Base-by-base conservation (phyloP, 2,329 filamentous ascomycete genomes). In the Ophiostoma ulmi region DNA sequence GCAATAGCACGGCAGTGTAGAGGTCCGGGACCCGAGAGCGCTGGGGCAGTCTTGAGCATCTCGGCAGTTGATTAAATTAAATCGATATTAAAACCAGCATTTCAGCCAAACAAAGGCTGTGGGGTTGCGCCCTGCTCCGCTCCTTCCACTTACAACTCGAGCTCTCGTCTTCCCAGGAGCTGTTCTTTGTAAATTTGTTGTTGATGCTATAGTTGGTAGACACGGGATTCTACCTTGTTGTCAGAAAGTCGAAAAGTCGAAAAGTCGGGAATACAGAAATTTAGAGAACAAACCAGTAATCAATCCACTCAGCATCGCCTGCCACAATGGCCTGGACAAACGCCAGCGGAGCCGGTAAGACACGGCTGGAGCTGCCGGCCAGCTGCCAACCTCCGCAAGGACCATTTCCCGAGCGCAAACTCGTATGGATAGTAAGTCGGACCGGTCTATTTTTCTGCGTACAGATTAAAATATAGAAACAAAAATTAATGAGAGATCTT, bases 341-440 rank as follows among this genome's bases (percentile, higher is more conserved):
- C 17, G 44, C 44, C 17, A n/a, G 44, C 52, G 52, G 52, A 58
- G n/a, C 52, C n/a, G 52, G 65, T 10, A 35, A 48, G 41, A 39
- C 38, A 44, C 22, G 63, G 31, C 44, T 20, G 63, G 52, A 48
- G 75, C 86, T 98, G 3, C 94, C 94, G 0, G 83, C 90, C 44
- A 96, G 92, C 75, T 97, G 93, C 78, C 92, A 97, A 75, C 94
- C 94, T 36, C 93, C 94, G 0, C 86, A 88, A 22, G 85, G 89
- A 13, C 85, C 86, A 66, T 89, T 90, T 71, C 88, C 90, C 13
- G 83, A 87, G 1, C 90, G 89, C 78, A 91, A 90, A 78, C 87
- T 93, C 73, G 90, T 94, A 81, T 98, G 94, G 94, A 88, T 98
- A 78, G 92, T 95, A 84, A 78, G 88, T 83, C 20, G 31, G 17